phyloP scores from a whole-genome alignment of 768 basidiomycete species.

The Cyclocybe cylindracea region DNA sequence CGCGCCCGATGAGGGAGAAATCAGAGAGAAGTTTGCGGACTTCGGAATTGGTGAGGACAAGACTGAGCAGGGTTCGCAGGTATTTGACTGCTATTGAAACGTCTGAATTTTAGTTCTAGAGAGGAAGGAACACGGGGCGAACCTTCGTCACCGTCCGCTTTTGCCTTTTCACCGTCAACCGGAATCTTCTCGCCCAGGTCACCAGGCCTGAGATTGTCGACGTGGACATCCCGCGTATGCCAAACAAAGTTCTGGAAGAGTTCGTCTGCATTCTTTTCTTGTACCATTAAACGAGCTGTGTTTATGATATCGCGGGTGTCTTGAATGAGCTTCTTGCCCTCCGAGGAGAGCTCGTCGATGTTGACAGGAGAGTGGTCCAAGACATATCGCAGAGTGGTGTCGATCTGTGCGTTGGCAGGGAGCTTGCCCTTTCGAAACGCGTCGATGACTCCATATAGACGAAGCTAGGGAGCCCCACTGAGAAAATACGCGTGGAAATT shows the following conservation, averaged over 20 bases:
- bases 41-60: slow-evolving; percentile 92
- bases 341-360: slow-evolving; percentile 65
- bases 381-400: slow-evolving; percentile 69
- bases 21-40: slow-evolving; percentile 87
- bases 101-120: not conserved
- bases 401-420: slow-evolving; percentile 82
- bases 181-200: slow-evolving; percentile 32
- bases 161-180: slow-evolving; percentile 54
- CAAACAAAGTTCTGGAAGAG: slow-evolving; percentile 90
- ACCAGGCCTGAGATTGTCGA: slow-evolving; percentile 21
- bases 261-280: slow-evolving; percentile 87
- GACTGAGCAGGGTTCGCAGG: slow-evolving; percentile 82
- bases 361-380: slow-evolving; percentile 59
- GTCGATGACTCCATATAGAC: slow-evolving; percentile 77
- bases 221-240: slow-evolving; percentile 63
- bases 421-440: slow-evolving; percentile 80
- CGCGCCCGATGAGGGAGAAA: slow-evolving; percentile 76
- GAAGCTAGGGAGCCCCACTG: slow-evolving; percentile 43
- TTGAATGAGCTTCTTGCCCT: slow-evolving; percentile 74
- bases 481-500: slow-evolving; percentile 1
- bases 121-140: slow-evolving; percentile 11
- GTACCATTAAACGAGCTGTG: slow-evolving; percentile 70
- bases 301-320: slow-evolving; percentile 82
- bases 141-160: slow-evolving; percentile 68
- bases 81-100: slow-evolving; percentile 68